Evolutionary conservation across 2,329 filamentous ascomycete genomes (phyloP).

Genomic region (Monosporascus sp.): DNA sequence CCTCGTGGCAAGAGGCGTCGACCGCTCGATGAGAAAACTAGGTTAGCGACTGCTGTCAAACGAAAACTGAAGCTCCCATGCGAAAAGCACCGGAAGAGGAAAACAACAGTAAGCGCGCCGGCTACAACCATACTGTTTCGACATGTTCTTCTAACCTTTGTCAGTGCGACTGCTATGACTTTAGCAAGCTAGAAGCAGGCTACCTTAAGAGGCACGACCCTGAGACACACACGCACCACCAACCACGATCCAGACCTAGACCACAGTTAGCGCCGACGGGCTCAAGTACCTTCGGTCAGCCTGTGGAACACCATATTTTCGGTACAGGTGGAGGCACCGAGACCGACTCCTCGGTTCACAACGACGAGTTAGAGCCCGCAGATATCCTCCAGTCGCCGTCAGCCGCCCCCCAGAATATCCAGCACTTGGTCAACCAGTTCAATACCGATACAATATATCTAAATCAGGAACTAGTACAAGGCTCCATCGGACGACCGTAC

Average conservation of each 20-base stretch:
- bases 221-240: background rate
- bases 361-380: slow-evolving; percentile 4
- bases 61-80: slow-evolving; percentile 24
- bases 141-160: slow-evolving; percentile 8
- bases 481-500: slow-evolving; percentile 12
- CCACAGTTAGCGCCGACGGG: background rate
- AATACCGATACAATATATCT: slow-evolving; percentile 14
- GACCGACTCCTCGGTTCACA: background rate
- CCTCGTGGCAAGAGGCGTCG: slow-evolving; percentile 23
- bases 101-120: slow-evolving; percentile 17
- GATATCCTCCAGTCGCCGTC: slow-evolving; percentile 6
- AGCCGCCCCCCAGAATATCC: slow-evolving; percentile 9
- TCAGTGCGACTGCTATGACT: slow-evolving; percentile 27
- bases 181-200: slow-evolving; percentile 21
- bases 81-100: slow-evolving; percentile 18
- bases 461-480: slow-evolving; percentile 13
- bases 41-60: slow-evolving; percentile 23
- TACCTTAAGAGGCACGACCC: slow-evolving; percentile 7
- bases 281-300: too few relatives aligned
- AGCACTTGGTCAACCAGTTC: slow-evolving; percentile 12
- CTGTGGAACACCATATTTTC: too few relatives aligned
- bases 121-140: background rate
- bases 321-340: too few relatives aligned
- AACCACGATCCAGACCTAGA: background rate
- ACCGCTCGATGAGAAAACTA: slow-evolving; percentile 18